A percentile compares a stretch with the other conserved stretches of the same genome.
phyloP scores from a whole-genome alignment of 2,329 filamentous ascomycete genomes.

The Trichoderma hamatum region DNA sequence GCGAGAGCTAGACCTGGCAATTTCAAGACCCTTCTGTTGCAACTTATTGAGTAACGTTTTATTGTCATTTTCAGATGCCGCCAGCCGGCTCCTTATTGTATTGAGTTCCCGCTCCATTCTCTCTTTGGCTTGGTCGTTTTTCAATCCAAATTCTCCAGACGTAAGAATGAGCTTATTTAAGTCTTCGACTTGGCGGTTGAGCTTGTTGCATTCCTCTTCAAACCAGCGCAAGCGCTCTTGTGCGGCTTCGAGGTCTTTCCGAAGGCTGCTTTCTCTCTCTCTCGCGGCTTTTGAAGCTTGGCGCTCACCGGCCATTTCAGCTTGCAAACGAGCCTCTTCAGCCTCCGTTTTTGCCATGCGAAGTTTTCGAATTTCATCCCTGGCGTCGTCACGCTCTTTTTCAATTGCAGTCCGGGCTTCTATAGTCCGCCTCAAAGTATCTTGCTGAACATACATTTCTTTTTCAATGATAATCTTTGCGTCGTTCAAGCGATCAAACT shows the following conservation, averaged over 20 bases:
- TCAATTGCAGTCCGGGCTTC: conserved; percentile 81
- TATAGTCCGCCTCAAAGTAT: conserved; percentile 81
- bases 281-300: conserved; percentile 76
- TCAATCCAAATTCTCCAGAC: conserved; percentile 84
- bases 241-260: conserved; percentile 78
- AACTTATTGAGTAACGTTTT: conserved; percentile 93
- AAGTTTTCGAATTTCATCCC: conserved; percentile 79
- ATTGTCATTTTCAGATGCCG: conserved; percentile 95
- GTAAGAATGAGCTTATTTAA: conserved; percentile 86
- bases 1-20: conserved; percentile 84
- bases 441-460: conserved; percentile 94
- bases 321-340: conserved; percentile 82
- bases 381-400: conserved; percentile 85
- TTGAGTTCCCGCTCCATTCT: conserved; percentile 87
- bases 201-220: conserved; percentile 74
- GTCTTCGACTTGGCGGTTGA: conserved; percentile 80
- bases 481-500: conserved; percentile 85
- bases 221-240: conserved; percentile 76
- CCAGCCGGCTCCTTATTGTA: conserved; percentile 84
- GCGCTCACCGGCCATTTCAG: conserved; percentile 78
- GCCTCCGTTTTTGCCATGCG: conserved; percentile 81
- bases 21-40: conserved; percentile 95
- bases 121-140: conserved; percentile 93
- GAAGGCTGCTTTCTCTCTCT: conserved; percentile 77
- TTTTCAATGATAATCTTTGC: conserved; percentile 98